Evolutionary conservation across 2,329 filamentous ascomycete species (phyloP).

Genomic region (Monascus ruber): DNA sequence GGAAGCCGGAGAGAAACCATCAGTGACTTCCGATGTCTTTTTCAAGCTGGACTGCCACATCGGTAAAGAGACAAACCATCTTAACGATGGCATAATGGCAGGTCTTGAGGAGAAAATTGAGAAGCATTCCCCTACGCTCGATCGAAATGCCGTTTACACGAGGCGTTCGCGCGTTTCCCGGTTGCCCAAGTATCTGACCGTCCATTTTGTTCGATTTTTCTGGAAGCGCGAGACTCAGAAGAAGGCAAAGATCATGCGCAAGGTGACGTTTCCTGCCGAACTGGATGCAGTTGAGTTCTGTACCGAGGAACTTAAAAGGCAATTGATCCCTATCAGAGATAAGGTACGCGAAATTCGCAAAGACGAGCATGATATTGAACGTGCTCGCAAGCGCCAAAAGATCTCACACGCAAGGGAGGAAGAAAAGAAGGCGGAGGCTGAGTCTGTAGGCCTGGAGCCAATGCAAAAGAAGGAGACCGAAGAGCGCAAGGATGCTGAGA

Average conservation of each 20-base stretch:
- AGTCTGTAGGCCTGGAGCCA: conserved; percentile 24
- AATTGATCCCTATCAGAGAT: conserved; percentile 84
- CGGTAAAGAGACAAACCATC: conserved; percentile 71
- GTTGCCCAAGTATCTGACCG: conserved; percentile 86
- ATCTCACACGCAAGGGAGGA: conserved; percentile 47
- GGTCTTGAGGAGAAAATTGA: conserved; percentile 81
- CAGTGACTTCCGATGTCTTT: conserved; percentile 61
- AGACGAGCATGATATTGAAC: conserved; percentile 86
- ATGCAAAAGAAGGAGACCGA: conserved; percentile 38
- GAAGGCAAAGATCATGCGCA: conserved; percentile 99
- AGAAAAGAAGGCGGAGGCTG: conserved; percentile 34
- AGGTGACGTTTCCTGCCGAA: conserved; percentile 91
- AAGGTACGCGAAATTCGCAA: conserved; percentile 92
- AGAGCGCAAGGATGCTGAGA: conserved; percentile 41
- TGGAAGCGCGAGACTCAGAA: conserved; percentile 94
- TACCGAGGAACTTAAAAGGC: conserved; percentile 73
- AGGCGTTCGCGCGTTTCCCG: conserved; percentile 84
- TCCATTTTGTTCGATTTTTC: conserved; percentile 97
- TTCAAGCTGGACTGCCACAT: conserved; percentile 96
- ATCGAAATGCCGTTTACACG: conserved; percentile 71
- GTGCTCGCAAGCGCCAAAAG: conserved; percentile 86
- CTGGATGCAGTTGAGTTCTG: conserved; percentile 92
- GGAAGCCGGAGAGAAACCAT: conserved; percentile 60
- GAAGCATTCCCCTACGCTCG: conserved; percentile 70
- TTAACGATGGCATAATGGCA: conserved; percentile 75